A percentile compares a stretch with the other conserved stretches of the same genome.
Evolutionary conservation across 164 flowering plant species (phyloP).

Genomic region (Magnolia officinalis): DNA sequence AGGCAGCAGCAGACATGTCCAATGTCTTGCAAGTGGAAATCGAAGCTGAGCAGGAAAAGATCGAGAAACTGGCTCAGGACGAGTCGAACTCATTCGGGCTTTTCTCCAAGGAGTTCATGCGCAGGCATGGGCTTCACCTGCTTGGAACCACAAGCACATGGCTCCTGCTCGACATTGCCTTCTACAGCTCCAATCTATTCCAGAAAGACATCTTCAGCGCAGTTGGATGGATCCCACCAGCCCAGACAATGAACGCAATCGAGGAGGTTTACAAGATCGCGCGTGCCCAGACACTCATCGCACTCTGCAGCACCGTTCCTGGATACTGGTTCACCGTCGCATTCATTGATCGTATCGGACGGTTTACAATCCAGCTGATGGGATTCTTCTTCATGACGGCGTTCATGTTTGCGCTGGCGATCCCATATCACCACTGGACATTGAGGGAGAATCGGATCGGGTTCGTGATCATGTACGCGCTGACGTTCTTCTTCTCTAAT

Average conservation of each 20-base stretch:
- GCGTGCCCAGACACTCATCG: conserved; percentile 29
- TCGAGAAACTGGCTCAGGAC: conserved; percentile 2
- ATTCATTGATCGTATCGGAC: conserved; percentile 28
- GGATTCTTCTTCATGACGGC: conserved; percentile 40
- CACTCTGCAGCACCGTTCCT: conserved; percentile 34
- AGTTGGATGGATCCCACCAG: conserved; percentile 34
- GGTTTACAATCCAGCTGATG: conserved; percentile 31
- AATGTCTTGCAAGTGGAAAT: conserved; percentile 34
- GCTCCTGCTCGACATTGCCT: conserved; percentile 43
- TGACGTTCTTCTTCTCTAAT: conserved; percentile 25
- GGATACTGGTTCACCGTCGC: conserved; percentile 42
- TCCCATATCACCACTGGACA: conserved; percentile 19
- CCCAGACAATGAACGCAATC: conserved; percentile 27
- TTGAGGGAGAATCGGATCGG: conserved; percentile 8
- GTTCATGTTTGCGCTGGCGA: conserved; percentile 32
- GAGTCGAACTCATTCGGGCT: conserved; percentile 4
- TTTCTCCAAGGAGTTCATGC: conserved; percentile 17
- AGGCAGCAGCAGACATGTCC: conserved; percentile 38
- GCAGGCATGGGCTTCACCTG: conserved; percentile 16
- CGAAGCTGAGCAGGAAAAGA: conserved; percentile 26
- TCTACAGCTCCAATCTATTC: conserved; percentile 37
- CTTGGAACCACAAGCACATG: conserved; percentile 27
- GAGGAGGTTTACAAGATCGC: conserved; percentile 31
- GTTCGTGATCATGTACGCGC: conserved; percentile 12
- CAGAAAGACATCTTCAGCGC: conserved; percentile 34